Conservation (phyloP, 768 basidiomycete species). For the Galerina sulciceps region DNA sequence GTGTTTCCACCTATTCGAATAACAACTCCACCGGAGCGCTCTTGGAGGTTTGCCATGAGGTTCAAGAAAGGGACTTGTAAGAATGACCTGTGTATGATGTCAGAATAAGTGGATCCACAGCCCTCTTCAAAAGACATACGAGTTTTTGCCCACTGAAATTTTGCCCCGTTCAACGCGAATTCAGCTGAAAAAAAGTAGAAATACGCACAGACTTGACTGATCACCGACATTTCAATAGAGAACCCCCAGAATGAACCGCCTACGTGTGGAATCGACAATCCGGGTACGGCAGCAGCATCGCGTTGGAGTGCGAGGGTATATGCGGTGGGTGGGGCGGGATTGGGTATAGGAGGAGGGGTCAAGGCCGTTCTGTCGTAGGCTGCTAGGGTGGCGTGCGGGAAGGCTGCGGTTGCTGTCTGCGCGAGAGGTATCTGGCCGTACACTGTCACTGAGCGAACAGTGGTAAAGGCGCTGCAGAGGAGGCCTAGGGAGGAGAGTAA, state of each 20-base stretch:
- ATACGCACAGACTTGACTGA: constrained; percentile 61
- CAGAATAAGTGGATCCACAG: neutral
- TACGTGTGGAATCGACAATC: constrained; percentile 41
- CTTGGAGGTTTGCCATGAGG: constrained; percentile 68
- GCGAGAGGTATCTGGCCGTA: constrained; percentile 35
- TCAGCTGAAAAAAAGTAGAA: constrained; percentile 15
- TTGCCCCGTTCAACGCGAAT: neutral
- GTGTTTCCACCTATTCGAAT: constrained; percentile 81
- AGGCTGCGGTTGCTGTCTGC: constrained; percentile 31
- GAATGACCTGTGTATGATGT: constrained; percentile 41
- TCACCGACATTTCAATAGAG: constrained; percentile 77
- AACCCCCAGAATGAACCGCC: constrained; percentile 67
- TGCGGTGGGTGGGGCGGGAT: constrained; percentile 40
- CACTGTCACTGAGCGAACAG: constrained; percentile 26
- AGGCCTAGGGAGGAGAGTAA: constrained; percentile 10
- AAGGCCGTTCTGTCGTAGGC: constrained; percentile 57
- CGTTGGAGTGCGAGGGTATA: constrained; percentile 48
- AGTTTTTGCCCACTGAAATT: constrained; percentile 53
- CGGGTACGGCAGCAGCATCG: constrained; percentile 33
- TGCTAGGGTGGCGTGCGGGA: constrained; percentile 35
- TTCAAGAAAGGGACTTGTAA: constrained; percentile 72
- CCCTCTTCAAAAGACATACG: constrained; percentile 32
- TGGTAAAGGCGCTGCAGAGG: constrained; percentile 15
- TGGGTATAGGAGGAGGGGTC: constrained; percentile 51
- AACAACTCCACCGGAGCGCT: constrained; percentile 63